phyloP scores from a whole-genome alignment of 345 rosid genomes.

The Bretschneidera sinensis region DNA sequence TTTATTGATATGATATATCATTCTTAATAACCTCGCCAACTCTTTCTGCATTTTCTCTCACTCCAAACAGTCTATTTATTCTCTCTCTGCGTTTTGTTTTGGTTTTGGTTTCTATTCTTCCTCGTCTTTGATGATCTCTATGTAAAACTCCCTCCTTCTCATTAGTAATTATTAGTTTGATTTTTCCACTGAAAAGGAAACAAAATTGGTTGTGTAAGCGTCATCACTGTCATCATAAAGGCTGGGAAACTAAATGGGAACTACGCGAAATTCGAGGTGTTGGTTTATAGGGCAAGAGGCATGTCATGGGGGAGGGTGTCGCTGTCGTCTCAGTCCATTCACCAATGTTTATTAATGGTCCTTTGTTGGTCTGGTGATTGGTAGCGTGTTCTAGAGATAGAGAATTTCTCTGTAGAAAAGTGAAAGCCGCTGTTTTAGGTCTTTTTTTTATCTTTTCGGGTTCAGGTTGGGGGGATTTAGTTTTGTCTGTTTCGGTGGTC shows the following conservation, averaged over 20 bases:
- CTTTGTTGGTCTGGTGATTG: constrained; percentile 22
- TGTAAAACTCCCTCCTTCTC: constrained; percentile 1
- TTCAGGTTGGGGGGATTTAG: neutral
- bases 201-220: constrained; percentile 24
- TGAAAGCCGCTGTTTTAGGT: neutral
- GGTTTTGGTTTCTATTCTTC: constrained; percentile 17
- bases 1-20: constrained; percentile 29
- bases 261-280: constrained; percentile 34
- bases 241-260: constrained; percentile 22
- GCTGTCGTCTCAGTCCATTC: constrained; percentile 32
- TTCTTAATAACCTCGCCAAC: constrained; percentile 5
- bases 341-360: constrained; percentile 35
- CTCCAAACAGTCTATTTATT: neutral
- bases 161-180: neutral
- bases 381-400: constrained; percentile 12
- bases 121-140: neutral
- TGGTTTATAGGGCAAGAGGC: constrained; percentile 28
- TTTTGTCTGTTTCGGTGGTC: neutral
- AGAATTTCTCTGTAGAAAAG: neutral
- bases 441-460: constrained; percentile 8
- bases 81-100: constrained; percentile 16
- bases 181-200: constrained; percentile 15
- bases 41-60: neutral
- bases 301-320: constrained; percentile 26
- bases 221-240: constrained; percentile 21